Evolutionary conservation across 345 rosid species (phyloP).

Genomic region (Citrus maxima): DNA sequence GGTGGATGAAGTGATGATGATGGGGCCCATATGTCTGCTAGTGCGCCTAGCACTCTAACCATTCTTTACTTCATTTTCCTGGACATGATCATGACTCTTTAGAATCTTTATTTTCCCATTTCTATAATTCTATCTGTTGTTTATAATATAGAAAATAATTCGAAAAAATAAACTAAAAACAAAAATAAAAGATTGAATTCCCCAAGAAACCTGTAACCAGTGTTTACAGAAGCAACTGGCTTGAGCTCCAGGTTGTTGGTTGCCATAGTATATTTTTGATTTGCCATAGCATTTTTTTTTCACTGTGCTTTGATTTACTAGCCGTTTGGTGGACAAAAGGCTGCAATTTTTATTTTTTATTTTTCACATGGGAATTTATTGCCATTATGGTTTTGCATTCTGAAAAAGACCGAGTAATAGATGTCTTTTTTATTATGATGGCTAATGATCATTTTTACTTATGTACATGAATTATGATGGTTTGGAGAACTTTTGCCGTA

Average conservation of each 20-base stretch:
- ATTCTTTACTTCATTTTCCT: slow-evolving; percentile 16
- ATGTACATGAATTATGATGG: background rate
- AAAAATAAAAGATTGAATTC: background rate
- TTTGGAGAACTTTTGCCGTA: background rate
- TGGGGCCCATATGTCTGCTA: slow-evolving; percentile 78
- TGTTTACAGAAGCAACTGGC: background rate
- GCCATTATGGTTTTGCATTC: background rate
- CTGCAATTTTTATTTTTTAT: background rate
- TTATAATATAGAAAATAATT: slow-evolving; percentile 8
- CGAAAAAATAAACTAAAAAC: background rate
- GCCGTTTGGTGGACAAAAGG: background rate
- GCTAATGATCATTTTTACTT: background rate
- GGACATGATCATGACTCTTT: slow-evolving; percentile 45
- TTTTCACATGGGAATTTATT: background rate
- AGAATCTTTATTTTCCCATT: slow-evolving; percentile 25
- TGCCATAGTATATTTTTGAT: background rate
- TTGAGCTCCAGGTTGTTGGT: slow-evolving; percentile 1
- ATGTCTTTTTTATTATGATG: slow-evolving; percentile 4
- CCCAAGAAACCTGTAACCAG: background rate
- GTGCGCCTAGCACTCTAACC: slow-evolving; percentile 71
- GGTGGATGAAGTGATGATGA: slow-evolving; percentile 68
- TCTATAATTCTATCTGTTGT: slow-evolving; percentile 35
- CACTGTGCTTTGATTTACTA: background rate
- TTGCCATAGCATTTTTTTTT: no score
- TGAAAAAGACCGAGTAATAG: slow-evolving; percentile 2